These are phyloP conservation scores for Ascochyta koolunga DNA, from an alignment of 2,329 filamentous ascomycete genomes.

Conservation along the genomic window DNA sequence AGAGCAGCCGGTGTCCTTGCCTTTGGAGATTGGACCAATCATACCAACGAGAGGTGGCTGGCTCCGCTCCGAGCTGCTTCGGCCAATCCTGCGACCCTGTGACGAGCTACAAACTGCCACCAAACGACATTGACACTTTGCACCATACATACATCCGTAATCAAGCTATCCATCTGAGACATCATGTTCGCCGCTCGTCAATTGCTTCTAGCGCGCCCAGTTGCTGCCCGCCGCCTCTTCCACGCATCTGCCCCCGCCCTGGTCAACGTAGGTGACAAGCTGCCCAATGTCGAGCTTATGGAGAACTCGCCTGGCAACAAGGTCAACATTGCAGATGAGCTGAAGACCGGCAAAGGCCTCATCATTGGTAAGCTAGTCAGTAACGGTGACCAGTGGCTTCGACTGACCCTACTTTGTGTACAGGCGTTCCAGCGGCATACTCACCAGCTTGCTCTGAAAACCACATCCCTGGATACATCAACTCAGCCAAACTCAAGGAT, in stretches of 20 bases:
- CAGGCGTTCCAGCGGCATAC: slow-evolving; percentile 53
- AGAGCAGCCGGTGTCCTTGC: slow-evolving; percentile 8
- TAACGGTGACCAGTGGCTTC: neutral
- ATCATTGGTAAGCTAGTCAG: slow-evolving; percentile 63
- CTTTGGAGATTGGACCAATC: slow-evolving; percentile 4
- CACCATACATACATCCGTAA: slow-evolving; percentile 5
- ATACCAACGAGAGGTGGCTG: slow-evolving; percentile 8
- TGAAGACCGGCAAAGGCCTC: slow-evolving; percentile 71
- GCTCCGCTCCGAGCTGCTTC: slow-evolving; percentile 4
- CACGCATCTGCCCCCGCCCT: slow-evolving; percentile 66
- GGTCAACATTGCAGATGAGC: slow-evolving; percentile 82
- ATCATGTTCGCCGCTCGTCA: slow-evolving; percentile 35
- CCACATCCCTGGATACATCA: slow-evolving; percentile 88
- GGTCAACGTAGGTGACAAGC: slow-evolving; percentile 78
- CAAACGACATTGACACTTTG: slow-evolving; percentile 14
- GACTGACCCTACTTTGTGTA: slow-evolving; percentile 12
- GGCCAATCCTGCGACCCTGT: slow-evolving; percentile 3
- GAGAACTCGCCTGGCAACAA: slow-evolving; percentile 91
- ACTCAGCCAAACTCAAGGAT: slow-evolving; percentile 75
- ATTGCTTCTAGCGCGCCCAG: slow-evolving; percentile 28
- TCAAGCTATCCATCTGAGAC: slow-evolving; percentile 4
- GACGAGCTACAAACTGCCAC: slow-evolving; percentile 10
- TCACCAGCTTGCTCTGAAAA: slow-evolving; percentile 66
- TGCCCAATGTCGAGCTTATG: slow-evolving; percentile 79
- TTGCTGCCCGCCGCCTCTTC: slow-evolving; percentile 55